Percentiles rank a stretch among this genome's conserved stretches.
phyloP scores from a whole-genome alignment of 257 asterid species.

The Solanum okadae region DNA sequence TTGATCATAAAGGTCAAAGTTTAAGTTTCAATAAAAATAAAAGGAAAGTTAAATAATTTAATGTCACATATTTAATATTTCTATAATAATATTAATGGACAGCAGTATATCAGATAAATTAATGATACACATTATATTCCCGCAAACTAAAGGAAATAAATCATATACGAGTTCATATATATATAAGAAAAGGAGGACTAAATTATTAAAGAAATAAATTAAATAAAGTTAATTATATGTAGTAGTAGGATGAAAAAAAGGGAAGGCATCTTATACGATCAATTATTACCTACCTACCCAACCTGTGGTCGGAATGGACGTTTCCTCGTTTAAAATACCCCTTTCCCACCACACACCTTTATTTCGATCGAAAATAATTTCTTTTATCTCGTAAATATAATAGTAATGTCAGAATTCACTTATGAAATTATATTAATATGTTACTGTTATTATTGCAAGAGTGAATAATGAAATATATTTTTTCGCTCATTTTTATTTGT shows the following conservation, averaged over 20 bases:
- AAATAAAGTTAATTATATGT: neutral
- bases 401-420: neutral
- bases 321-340: neutral
- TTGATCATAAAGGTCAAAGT: neutral
- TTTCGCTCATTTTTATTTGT: neutral
- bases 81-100: neutral
- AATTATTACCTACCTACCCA: neutral
- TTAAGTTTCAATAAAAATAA: neutral
- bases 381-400: neutral
- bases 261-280: neutral
- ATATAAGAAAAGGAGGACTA: neutral
- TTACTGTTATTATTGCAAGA: rapidly evolving
- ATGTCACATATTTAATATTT: neutral
- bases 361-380: neutral
- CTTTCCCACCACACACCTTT: neutral
- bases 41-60: neutral
- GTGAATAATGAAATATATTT: no score
- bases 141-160: neutral
- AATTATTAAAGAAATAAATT: neutral
- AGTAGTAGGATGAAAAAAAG: neutral
- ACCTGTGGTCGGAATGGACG: neutral
- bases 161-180: neutral
- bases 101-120: neutral
- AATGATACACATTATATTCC: neutral
- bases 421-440: neutral